Base-by-base conservation (phyloP, 31 red algal genomes). In the Odonthalia washingtoniensis region DNA sequence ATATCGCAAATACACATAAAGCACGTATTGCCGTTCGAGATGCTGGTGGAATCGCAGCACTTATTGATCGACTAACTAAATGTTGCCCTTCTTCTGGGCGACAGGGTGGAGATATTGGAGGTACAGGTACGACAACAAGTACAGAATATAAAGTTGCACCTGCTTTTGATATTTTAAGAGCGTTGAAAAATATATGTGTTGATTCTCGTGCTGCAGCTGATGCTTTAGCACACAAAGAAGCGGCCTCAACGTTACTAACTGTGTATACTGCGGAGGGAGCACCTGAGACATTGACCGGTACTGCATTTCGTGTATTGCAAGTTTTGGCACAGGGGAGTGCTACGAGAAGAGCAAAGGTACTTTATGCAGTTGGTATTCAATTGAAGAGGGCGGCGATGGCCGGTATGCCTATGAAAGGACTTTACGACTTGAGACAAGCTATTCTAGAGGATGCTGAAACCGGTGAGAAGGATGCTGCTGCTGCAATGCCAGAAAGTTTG, bases 271-370 rank as follows among this genome's bases (percentile, higher is more conserved):
- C 75, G 28, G 63, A 75, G 46, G 86, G 77, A 35, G 92, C 92
- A 2, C 80, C 75, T 28, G 80, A 83, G 46, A 81, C 77, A 65
- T 65, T 86, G 44, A 46, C 85, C 31, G 61, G 78, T 40, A 68
- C 85, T 17, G 81, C 92, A 0, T 87, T 92, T 87, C 83, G 76
- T 40, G 90, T 82, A 36, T 52, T 92, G 34, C 83, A 85, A 46
- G 76, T 92, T n/a, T 77, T 92, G 18, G 90, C 90, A 14, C 90
- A 92, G 57, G 80, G 90, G 40, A 92, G 90, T 69, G 65, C 74
- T 3, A 92, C 90, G 1, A 49, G 90, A n/a, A 73, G 82, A 30
- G 83, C 90, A 26, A 92, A 92, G 42, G 90, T 92, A 32, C 76
- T 92, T 37, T 92, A 92, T 36, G 82, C 90, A 1, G 75, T 92